A percentile compares a stretch with the other conserved stretches of the same genome.
Conservation (phyloP, 78 protist genomes). For the Neovahlkampfia damariscottae region DNA sequence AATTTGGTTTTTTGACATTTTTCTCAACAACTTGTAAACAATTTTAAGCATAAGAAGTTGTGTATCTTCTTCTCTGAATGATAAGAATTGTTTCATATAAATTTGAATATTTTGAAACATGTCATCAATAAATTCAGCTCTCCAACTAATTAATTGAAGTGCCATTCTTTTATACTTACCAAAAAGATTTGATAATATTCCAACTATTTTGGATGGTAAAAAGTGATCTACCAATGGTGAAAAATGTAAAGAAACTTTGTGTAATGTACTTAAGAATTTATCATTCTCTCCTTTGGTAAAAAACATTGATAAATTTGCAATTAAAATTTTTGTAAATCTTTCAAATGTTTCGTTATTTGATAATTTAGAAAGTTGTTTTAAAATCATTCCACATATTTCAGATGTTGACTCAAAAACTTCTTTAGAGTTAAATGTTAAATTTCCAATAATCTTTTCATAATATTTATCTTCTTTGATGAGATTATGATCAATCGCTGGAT, state of each 20-base stretch:
- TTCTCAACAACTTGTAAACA: not conserved
- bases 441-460: not conserved
- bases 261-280: not conserved
- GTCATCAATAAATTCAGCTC: not conserved
- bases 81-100: not conserved
- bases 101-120: not conserved
- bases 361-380: not conserved
- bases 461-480: conserved; percentile 4
- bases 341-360: not conserved
- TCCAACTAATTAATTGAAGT: not conserved
- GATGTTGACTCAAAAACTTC: not conserved
- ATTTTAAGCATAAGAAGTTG: not conserved
- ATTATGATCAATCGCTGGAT: not conserved
- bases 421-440: not conserved
- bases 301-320: not conserved
- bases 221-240: conserved; percentile 6
- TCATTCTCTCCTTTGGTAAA: not conserved
- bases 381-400: conserved; percentile 16
- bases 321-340: not conserved
- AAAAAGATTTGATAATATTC: not conserved
- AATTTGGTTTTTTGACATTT: no score
- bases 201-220: not conserved
- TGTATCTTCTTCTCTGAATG: not conserved
- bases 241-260: not conserved
- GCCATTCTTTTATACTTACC: not conserved